Base-by-base conservation (phyloP, 148 eudicot genomes). In the Cornus florida region DNA sequence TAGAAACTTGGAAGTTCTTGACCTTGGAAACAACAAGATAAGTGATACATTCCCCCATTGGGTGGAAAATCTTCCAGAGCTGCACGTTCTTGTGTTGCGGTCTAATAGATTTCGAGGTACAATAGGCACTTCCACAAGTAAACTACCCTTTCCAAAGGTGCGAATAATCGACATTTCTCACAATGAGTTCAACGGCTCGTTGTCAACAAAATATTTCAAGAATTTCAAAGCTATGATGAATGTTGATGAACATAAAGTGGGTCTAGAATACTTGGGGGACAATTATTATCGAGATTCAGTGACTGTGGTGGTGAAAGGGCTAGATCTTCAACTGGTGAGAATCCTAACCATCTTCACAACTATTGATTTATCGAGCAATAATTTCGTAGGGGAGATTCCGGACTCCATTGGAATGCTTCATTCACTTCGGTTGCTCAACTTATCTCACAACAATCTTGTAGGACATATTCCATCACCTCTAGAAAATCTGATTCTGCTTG, bases 361-460 rank as follows among this genome's bases (percentile, higher is more conserved):
- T 7, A 73, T 79, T 22, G 77, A 79, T 46, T 33, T 79, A 50
- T 79, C 82, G 3, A 74, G 33, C 73, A 87, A 87, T 14, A 79
- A 16, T 7, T 87, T 87, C 23, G 16, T 33, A 3, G 87, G 86
- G 1, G 80, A 77, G 17, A 80, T 87, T 35, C 82, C 86, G 11
- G 75, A 64, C 0, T 48, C 64, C 60, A 78, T 87, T 0, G 87
- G 86, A 6, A 32, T 77, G 2, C 57, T 87, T 0, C 60, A 72
- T 23, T 69, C 79, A 9, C 71, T 84, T 4, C 76, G 68, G 11
- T 53, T 46, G 24, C 85, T 87, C 46, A 84, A 87, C 81, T 76
- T 87, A 13, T 87, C 89, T 22, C 76, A 84, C 72, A 87, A 87
- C 84, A 35, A 46, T 19, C 62, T 87, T 50, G 33, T 8, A 6